phyloP scores from a whole-genome alignment of 805 yeast genomes.

The Lipomyces sp. region DNA sequence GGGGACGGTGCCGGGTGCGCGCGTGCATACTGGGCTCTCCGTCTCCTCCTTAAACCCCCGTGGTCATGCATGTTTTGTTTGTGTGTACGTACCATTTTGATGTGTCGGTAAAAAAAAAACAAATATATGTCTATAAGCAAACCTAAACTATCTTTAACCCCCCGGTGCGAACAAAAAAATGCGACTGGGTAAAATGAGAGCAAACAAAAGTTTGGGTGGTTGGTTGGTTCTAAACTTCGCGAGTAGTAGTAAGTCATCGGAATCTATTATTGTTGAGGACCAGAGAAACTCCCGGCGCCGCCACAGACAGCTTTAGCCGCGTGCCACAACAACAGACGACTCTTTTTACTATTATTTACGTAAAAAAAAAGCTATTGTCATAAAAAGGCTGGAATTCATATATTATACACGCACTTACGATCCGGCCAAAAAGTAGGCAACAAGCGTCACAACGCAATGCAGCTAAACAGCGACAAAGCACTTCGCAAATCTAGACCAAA shows the following conservation, averaged over 20 bases:
- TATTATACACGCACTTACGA: neutral
- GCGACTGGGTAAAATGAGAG: neutral
- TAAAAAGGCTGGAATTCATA: neutral
- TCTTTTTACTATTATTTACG: neutral
- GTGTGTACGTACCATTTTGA: neutral
- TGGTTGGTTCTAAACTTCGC: neutral
- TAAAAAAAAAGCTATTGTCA: neutral
- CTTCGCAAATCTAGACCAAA: conserved; percentile 1
- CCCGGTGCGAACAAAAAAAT: neutral
- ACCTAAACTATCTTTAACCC: neutral
- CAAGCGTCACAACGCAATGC: neutral
- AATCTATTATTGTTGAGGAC: no score
- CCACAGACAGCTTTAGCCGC: no score
- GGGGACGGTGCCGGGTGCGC: no score
- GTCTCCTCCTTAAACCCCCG: neutral
- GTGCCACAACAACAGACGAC: no score
- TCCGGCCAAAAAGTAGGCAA: conserved; percentile 1
- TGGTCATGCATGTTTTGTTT: neutral
- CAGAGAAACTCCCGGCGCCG: no score
- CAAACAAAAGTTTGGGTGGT: neutral
- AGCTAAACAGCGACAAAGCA: neutral
- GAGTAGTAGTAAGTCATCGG: no score
- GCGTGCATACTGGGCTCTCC: no score
- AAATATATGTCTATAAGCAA: neutral
- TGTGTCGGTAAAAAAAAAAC: neutral